Conservation (phyloP, 2,329 filamentous ascomycete genomes). For the Aspergillus vadensis region DNA sequence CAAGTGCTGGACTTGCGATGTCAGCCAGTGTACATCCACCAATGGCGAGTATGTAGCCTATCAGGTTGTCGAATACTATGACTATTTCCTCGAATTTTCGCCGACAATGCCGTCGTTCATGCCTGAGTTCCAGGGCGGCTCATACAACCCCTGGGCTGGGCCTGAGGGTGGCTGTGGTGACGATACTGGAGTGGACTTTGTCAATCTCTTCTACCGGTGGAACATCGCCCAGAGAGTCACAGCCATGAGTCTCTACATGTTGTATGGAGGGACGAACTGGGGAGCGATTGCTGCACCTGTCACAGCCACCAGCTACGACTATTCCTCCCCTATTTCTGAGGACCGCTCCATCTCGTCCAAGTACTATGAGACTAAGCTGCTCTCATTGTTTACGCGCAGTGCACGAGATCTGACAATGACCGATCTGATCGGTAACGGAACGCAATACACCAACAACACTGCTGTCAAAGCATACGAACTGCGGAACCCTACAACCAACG, state of each 20-base stretch:
- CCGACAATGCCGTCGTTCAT: slow-evolving; percentile 55
- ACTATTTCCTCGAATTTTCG: slow-evolving; percentile 47
- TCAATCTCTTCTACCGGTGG: slow-evolving; percentile 65
- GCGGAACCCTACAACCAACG: slow-evolving; percentile 59
- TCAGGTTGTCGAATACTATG: slow-evolving; percentile 51
- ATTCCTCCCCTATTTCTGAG: slow-evolving; percentile 63
- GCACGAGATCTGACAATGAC: slow-evolving; percentile 60
- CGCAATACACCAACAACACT: slow-evolving; percentile 54
- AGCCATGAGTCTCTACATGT: slow-evolving; percentile 65
- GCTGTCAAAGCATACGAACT: slow-evolving; percentile 59
- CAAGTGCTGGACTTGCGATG: slow-evolving; percentile 66
- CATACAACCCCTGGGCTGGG: slow-evolving; percentile 64
- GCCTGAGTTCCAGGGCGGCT: slow-evolving; percentile 62
- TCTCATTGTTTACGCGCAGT: slow-evolving; percentile 61
- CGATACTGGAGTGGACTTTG: slow-evolving; percentile 61
- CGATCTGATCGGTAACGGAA: slow-evolving; percentile 53
- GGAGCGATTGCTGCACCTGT: slow-evolving; percentile 60
- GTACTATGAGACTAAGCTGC: slow-evolving; percentile 64
- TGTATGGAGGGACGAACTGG: slow-evolving; percentile 67
- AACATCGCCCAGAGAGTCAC: slow-evolving; percentile 62
- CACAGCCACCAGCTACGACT: slow-evolving; percentile 64
- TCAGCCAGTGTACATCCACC: slow-evolving; percentile 61
- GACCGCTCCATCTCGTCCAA: slow-evolving; percentile 60
- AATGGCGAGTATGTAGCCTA: slow-evolving; percentile 63
- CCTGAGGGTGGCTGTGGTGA: slow-evolving; percentile 57